These are phyloP conservation scores for Daldinia decipiens DNA, from an alignment of 495 filamentous ascomycete genomes.

Conservation along the genomic window DNA sequence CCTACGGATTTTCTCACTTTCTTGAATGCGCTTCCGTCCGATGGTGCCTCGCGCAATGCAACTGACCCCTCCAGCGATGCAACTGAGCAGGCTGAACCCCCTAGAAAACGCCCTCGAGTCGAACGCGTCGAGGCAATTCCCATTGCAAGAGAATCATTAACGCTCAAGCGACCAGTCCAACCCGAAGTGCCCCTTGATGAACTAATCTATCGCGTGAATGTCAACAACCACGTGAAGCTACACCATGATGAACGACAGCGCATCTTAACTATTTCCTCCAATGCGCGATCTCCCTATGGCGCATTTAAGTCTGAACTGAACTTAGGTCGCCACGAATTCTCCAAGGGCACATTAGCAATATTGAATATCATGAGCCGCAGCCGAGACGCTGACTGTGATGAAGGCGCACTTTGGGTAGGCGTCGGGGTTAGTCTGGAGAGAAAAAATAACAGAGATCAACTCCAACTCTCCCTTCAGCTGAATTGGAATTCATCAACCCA, in stretches of 20 bases:
- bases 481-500: constrained; percentile 42
- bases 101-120: constrained; percentile 25
- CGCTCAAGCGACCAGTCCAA: constrained; percentile 7
- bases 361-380: constrained; percentile 24
- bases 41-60: constrained; percentile 1
- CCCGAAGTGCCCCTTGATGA: background rate
- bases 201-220: constrained; percentile 4
- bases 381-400: constrained; percentile 23
- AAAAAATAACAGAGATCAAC: constrained; percentile 10
- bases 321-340: constrained; percentile 2
- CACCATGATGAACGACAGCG: background rate
- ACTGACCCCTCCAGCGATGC: background rate
- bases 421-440: constrained; percentile 23
- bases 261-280: constrained; percentile 16
- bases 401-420: constrained; percentile 39
- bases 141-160: constrained; percentile 16
- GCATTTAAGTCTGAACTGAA: constrained; percentile 20
- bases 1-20: constrained; percentile 36
- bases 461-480: constrained; percentile 38
- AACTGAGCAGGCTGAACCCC: constrained; percentile 11
- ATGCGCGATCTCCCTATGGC: constrained; percentile 7
- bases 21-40: constrained; percentile 19
- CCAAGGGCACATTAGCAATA: background rate
- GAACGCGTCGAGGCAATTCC: constrained; percentile 25
- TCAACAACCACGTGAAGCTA: constrained; percentile 17